These are phyloP conservation scores for Daldinia caldariorum DNA, from an alignment of 495 filamentous ascomycete genomes.

Conservation along the genomic window DNA sequence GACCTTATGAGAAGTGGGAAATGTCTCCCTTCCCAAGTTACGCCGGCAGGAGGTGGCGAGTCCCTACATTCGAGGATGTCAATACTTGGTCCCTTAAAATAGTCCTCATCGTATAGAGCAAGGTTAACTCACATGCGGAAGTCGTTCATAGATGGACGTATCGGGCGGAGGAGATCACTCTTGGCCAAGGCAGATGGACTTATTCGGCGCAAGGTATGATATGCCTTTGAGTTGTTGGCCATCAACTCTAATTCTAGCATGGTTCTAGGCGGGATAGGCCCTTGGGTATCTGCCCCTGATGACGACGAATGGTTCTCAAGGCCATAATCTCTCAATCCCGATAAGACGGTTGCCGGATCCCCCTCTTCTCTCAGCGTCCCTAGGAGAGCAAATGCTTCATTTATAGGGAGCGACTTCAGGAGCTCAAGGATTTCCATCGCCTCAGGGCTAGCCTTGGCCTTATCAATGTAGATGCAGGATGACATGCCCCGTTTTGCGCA, in stretches of 20 bases:
- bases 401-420: slow-evolving; percentile 16
- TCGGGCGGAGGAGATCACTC: slow-evolving; percentile 24
- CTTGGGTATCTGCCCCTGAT: not conserved
- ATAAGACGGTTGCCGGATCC: slow-evolving; percentile 8
- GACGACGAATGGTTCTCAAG: not conserved
- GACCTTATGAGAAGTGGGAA: slow-evolving; percentile 21
- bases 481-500: slow-evolving; percentile 8
- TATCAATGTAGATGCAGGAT: slow-evolving; percentile 23
- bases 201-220: slow-evolving; percentile 15
- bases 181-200: slow-evolving; percentile 13
- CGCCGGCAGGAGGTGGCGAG: not conserved
- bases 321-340: slow-evolving; percentile 4
- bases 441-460: slow-evolving; percentile 18
- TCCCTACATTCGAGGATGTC: not conserved
- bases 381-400: slow-evolving; percentile 8
- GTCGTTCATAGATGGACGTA: not conserved
- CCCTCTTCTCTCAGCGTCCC: slow-evolving; percentile 1
- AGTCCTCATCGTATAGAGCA: not conserved
- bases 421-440: slow-evolving; percentile 27
- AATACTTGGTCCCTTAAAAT: not conserved
- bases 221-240: slow-evolving; percentile 16
- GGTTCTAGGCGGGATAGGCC: not conserved
- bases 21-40: not conserved
- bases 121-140: slow-evolving; percentile 2
- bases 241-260: slow-evolving; percentile 29